phyloP scores from a whole-genome alignment of 805 yeast genomes.

The Teunomyces gatunensis region DNA sequence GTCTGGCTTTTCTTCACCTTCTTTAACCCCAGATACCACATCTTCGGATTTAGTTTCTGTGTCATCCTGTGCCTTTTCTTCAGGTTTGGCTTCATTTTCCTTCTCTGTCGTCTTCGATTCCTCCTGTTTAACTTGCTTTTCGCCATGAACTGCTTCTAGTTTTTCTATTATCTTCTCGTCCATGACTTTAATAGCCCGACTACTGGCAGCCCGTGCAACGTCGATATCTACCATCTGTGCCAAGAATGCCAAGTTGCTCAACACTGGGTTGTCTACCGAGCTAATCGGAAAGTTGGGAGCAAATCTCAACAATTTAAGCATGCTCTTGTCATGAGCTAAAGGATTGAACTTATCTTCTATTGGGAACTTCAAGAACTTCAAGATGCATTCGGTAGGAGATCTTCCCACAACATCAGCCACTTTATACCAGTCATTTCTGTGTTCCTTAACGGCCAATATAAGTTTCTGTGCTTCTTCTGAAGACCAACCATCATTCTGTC shows the following conservation, averaged over 20 bases:
- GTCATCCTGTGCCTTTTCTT: constrained; percentile 10
- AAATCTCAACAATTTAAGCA: constrained; percentile 73
- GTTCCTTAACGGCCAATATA: constrained; percentile 59
- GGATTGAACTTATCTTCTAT: constrained; percentile 66
- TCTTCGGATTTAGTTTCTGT: constrained; percentile 3
- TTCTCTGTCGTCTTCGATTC: constrained; percentile 5
- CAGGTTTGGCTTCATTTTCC: constrained; percentile 7
- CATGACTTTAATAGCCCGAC: constrained; percentile 52
- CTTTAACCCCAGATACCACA: neutral
- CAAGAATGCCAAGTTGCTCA: constrained; percentile 88
- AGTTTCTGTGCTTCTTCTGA: constrained; percentile 58
- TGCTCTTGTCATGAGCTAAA: constrained; percentile 39
- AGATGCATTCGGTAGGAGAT: constrained; percentile 75
- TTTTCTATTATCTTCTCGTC: constrained; percentile 43
- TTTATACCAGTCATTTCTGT: constrained; percentile 75
- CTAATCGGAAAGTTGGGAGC: constrained; percentile 84
- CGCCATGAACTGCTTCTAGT: constrained; percentile 31
- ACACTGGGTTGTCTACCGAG: constrained; percentile 86
- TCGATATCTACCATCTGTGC: constrained; percentile 82
- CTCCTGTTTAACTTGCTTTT: constrained; percentile 6
- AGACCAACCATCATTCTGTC: constrained; percentile 55
- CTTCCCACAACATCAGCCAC: constrained; percentile 63
- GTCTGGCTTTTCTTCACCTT: constrained; percentile 7
- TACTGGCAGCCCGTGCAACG: constrained; percentile 79
- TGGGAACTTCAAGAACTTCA: constrained; percentile 75